Evolutionary conservation across 768 basidiomycete species (phyloP).

Genomic region (Mrakia blollopis): DNA sequence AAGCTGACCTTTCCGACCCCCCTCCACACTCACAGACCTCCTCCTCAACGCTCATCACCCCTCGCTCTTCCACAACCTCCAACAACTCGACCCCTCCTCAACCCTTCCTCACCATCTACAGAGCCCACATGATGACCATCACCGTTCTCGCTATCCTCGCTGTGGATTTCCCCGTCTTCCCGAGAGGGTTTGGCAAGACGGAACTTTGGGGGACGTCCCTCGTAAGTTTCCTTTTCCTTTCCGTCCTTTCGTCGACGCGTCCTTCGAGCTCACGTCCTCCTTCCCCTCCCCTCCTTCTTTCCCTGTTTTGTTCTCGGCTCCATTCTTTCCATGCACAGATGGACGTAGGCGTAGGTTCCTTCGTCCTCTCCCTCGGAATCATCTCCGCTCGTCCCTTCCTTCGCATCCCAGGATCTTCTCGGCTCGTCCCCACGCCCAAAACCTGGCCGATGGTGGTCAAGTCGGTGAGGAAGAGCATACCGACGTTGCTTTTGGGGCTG

Average conservation of each 20-base stretch:
- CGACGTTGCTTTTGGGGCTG: slow-evolving; percentile 67
- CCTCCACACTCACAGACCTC: too few relatives aligned
- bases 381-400: slow-evolving; percentile 80
- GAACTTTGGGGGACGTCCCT: slow-evolving; percentile 93
- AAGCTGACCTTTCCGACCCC: slow-evolving; percentile 34
- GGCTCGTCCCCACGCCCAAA: slow-evolving; percentile 38
- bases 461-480: slow-evolving; percentile 57
- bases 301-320: too few relatives aligned
- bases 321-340: slow-evolving; percentile 58
- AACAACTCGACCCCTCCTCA: slow-evolving; percentile 17
- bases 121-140: slow-evolving; percentile 93
- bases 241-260: neutral
- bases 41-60: neutral
- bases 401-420: slow-evolving; percentile 6
- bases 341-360: slow-evolving; percentile 96
- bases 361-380: slow-evolving; percentile 92
- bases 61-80: too few relatives aligned
- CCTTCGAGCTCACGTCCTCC: neutral
- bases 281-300: too few relatives aligned
- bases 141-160: slow-evolving; percentile 86
- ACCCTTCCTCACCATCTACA: slow-evolving; percentile 76
- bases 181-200: slow-evolving; percentile 79
- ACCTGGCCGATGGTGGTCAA: slow-evolving; percentile 53
- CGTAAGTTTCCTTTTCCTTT: slow-evolving; percentile 51
- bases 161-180: slow-evolving; percentile 92